These are phyloP conservation scores for Acacia crassicarpa DNA, from an alignment of 306 rosid genomes.

Conservation along the genomic window DNA sequence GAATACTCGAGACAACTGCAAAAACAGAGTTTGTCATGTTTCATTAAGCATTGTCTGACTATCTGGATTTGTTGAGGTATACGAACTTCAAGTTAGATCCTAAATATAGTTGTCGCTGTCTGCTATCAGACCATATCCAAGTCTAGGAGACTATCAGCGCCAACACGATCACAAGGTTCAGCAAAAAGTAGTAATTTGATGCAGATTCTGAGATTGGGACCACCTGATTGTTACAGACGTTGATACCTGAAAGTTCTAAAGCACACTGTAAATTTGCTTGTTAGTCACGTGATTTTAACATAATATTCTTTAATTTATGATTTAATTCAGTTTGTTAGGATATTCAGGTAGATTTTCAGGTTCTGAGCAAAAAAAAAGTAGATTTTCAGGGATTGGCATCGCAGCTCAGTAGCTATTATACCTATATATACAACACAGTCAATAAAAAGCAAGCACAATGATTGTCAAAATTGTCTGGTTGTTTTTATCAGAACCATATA, in stretches of 20 bases:
- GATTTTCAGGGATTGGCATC: not conserved
- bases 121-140: conserved; percentile 15
- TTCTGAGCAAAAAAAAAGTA: no score
- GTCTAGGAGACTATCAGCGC: conserved; percentile 16
- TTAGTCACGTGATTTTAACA: not conserved
- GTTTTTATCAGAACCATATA: not conserved
- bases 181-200: not conserved
- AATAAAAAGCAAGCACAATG: not conserved
- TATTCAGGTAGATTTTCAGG: not conserved
- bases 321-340: not conserved
- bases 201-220: conserved; percentile 19
- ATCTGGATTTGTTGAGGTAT: conserved; percentile 12
- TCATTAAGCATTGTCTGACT: not conserved
- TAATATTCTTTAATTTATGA: not conserved
- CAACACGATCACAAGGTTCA: conserved; percentile 14
- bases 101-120: conserved; percentile 11
- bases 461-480: not conserved
- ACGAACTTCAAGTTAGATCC: conserved; percentile 17
- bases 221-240: conserved; percentile 18
- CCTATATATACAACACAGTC: not conserved
- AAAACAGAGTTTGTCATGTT: conserved; percentile 12
- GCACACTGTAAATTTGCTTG: not conserved
- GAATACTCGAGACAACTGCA: conserved; percentile 15
- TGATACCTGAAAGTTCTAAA: not conserved
- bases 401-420: not conserved